Base-by-base conservation (phyloP, 495 filamentous ascomycete species). In the Haplographium delicatum region DNA sequence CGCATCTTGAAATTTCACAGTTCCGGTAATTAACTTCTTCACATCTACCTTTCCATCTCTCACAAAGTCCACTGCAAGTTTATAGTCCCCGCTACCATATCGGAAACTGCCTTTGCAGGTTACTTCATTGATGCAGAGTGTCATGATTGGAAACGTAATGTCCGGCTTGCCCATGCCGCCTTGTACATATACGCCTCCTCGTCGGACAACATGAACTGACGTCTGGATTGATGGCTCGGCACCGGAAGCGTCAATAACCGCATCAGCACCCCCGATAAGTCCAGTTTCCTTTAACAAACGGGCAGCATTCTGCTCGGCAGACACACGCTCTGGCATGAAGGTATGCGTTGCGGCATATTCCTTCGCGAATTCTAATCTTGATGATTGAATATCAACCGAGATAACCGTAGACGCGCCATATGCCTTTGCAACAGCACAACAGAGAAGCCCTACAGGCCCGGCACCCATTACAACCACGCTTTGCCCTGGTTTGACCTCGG, bases 131-230 rank as follows among this genome's bases (percentile, higher is more conserved):
- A 81, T 74, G 51, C 83, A 86, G 49, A 93, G 72, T 15, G 80
- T 76, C 68, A 88, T 80, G 58, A 96, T 95, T 24, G 91, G 90
- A 65, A 93, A 85, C 11, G 67, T 77, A 66, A 94, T 87, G 55
- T 88, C 81, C 8, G 75, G 59, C 62, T 82, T 81, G 50, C 89
- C 90, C 76, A 94, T 58, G 6, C 89, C 91, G 48, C 79, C 88
- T 69, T 95, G 90, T 1, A 95, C 85, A 63, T 88, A 93, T 0
- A 81, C 82, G 5, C 91, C 90, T 10, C 89, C 89, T 35, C 73
- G 65, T 37, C 82, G 69, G 2, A 91, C 71, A 13, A 74, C 73
- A 69, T 93, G 79, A 47, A 95, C 74, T 0, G 76, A 81, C 1
- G 81, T 76, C 64, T 91, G 82, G 60, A 95, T 85, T 46, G 78